Base-by-base conservation (phyloP, 2,329 filamentous ascomycete genomes). In the Daldinia sp. region DNA sequence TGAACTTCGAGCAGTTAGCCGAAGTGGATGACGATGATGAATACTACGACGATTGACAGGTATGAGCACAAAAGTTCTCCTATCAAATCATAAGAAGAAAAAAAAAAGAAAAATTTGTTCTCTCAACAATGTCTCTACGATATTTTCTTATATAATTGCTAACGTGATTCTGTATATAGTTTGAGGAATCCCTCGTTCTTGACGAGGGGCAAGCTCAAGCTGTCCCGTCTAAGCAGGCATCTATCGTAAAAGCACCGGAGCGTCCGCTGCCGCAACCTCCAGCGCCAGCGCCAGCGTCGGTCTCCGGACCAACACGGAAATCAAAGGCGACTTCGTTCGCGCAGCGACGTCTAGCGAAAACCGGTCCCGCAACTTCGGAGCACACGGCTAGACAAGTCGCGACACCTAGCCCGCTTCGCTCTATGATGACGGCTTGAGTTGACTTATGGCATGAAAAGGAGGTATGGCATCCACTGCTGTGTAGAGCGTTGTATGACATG, bases 1-100 rank as follows among this genome's bases (percentile, higher is more conserved):
- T 99, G 87, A 99, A 99, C 87, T 99, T 99, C 85, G 97, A 99
- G 85, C 97, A 99, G 83, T 88, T 99, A 82, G 92, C 92, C 82
- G 96, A 98, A 81, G 87, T 92, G 78, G 90, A 92, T 78, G 94
- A 97, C 81, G 92, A 96, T 80, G 92, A 94, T 82, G 95, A 98
- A 81, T 98, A 97, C 86, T 93, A 95, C 84, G 87, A 89, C 82
- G 87, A 85, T 85, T 79, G 77, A 79, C 77, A 78, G 74, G 74
- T 76, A 71, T 69, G 72, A 55, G 44, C 60, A 62, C 53, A 18
- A 23, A 42, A 73, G 66, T 46, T 55, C 60, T 57, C 60, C 59
- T 62, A 18, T 26, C 7, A 54, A 70, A 41, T 59, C 57, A 60
- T 70, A 26, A 35, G 60, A 60, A 63, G 18, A 54, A 62, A 39